Percentiles rank a stretch among this genome's conserved stretches.
Conservation (phyloP, 208 protist genomes). For the Trichomonas tenax region DNA sequence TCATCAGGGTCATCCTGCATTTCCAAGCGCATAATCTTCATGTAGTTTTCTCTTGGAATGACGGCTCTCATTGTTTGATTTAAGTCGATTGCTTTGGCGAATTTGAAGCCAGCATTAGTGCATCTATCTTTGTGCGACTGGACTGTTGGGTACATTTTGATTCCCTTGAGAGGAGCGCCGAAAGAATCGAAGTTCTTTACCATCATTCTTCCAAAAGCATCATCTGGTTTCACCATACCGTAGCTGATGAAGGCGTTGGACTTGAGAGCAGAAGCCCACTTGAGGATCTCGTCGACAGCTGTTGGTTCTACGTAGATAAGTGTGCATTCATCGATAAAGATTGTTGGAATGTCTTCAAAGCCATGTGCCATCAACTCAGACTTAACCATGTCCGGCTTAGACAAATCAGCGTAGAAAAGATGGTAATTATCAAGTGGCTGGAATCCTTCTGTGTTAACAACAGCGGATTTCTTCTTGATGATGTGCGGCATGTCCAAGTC, state of each 20-base stretch:
- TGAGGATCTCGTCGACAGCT: not conserved
- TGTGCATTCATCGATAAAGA: slow-evolving; percentile 12
- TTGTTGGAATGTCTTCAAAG: not conserved
- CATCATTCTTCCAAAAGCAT: not conserved
- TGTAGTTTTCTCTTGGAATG: not conserved
- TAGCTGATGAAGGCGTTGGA: not conserved
- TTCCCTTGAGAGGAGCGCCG: not conserved
- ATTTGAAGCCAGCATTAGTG: not conserved
- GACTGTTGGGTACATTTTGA: not conserved
- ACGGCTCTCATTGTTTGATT: not conserved
- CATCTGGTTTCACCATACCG: not conserved
- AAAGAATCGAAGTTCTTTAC: not conserved
- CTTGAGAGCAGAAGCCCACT: not conserved
- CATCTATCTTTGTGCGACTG: not conserved
- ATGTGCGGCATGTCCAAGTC: not conserved
- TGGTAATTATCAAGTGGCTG: not conserved
- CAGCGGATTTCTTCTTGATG: not conserved
- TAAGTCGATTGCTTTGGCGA: not conserved
- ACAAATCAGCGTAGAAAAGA: not conserved
- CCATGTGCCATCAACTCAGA: not conserved
- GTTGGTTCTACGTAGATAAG: not conserved
- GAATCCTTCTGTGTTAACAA: not conserved
- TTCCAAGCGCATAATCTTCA: not conserved
- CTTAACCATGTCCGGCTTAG: not conserved
- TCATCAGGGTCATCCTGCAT: slow-evolving; percentile 18